Conservation (phyloP, 1,139 yeast species). For the Hansenula anomala region DNA sequence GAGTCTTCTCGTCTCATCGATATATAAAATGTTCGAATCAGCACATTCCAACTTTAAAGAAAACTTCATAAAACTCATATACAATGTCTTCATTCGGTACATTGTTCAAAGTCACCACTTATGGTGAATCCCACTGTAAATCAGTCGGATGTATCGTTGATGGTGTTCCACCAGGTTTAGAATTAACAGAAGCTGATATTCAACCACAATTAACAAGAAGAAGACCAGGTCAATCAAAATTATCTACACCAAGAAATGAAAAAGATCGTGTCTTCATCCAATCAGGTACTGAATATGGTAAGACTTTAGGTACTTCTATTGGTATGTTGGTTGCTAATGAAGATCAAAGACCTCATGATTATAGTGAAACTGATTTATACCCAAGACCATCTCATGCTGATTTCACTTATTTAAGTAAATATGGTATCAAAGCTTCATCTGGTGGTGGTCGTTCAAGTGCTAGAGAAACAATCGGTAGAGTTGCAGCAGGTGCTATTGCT, state of each 20-base stretch:
- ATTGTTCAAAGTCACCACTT: constrained; percentile 76
- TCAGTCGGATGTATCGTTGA: constrained; percentile 99
- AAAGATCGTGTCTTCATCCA: constrained; percentile 90
- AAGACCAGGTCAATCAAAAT: constrained; percentile 94
- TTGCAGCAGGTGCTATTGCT: constrained; percentile 98
- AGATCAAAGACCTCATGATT: constrained; percentile 96
- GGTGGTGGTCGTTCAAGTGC: constrained; percentile 99
- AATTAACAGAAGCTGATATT: constrained; percentile 76
- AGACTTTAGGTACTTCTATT: constrained; percentile 91
- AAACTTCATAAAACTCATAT: not conserved
- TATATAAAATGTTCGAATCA: too few relatives aligned
- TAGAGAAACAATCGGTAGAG: constrained; percentile 96
- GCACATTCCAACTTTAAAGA: not conserved
- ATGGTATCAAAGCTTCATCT: constrained; percentile 87
- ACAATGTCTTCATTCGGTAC: constrained; percentile 64
- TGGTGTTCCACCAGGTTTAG: constrained; percentile 95
- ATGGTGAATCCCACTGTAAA: constrained; percentile 96
- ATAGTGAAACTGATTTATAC: constrained; percentile 88
- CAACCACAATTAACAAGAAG: constrained; percentile 96
- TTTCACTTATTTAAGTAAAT: constrained; percentile 84
- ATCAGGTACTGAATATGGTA: constrained; percentile 89
- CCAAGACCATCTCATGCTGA: constrained; percentile 99
- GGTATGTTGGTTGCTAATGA: constrained; percentile 90
- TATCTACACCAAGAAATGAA: constrained; percentile 94
- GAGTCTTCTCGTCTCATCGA: not conserved